Conservation (phyloP, 2,329 filamentous ascomycete species). For the Periconia sp. region DNA sequence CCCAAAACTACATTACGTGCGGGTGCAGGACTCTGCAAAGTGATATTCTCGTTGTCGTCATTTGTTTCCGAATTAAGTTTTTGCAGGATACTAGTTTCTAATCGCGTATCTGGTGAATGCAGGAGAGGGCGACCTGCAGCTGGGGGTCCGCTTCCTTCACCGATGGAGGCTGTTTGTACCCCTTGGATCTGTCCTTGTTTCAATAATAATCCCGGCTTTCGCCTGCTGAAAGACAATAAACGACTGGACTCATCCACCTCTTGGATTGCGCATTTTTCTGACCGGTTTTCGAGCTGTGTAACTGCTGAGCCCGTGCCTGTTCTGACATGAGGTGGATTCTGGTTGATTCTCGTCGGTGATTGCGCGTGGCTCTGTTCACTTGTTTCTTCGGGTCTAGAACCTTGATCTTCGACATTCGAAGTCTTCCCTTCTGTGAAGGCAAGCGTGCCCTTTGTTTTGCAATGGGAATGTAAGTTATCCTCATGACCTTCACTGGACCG, state of each 20-base stretch:
- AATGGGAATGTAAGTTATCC: not conserved
- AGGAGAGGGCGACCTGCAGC: too few species aligned
- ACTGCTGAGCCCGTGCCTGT: not conserved
- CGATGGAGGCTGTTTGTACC: not conserved
- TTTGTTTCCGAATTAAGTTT: not conserved
- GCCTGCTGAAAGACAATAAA: not conserved
- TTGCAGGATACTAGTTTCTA: not conserved
- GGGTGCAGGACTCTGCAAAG: not conserved
- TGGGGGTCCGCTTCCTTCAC: not conserved
- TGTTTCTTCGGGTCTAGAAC: not conserved
- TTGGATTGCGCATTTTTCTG: not conserved
- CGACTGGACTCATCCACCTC: not conserved
- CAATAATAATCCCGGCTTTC: not conserved
- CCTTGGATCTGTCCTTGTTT: not conserved
- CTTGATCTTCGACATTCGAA: not conserved
- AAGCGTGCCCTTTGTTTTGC: not conserved
- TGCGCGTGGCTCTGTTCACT: not conserved
- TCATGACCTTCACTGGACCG: conserved; percentile 7
- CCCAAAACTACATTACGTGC: not conserved
- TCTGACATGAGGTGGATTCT: not conserved
- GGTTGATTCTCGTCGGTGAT: not conserved
- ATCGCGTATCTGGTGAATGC: not conserved
- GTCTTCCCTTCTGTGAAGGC: not conserved
- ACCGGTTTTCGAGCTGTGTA: not conserved
- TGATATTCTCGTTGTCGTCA: not conserved